A percentile compares a stretch with the other conserved stretches of the same genome.
These are phyloP conservation scores for Chrysosporium queenslandicum DNA, from an alignment of 2,329 filamentous ascomycete genomes.

Conservation along the genomic window DNA sequence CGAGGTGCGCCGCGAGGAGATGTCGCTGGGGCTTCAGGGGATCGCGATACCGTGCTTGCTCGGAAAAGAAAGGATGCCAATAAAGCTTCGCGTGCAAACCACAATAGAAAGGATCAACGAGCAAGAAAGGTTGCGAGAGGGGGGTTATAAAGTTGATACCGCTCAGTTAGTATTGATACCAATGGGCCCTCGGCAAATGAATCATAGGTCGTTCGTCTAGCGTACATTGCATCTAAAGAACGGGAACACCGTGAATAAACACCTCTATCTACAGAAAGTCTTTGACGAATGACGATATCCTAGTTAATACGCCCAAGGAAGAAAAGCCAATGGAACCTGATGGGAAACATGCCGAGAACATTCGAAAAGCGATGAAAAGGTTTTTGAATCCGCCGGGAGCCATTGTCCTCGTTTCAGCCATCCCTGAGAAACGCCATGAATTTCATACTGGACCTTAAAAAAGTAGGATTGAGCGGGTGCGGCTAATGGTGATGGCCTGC, in stretches of 20 bases:
- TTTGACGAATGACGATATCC: too few species aligned
- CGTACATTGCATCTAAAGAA: background rate
- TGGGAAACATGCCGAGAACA: too few species aligned
- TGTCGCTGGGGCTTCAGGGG: constrained; percentile 34
- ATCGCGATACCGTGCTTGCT: constrained; percentile 61
- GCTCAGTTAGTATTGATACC: background rate
- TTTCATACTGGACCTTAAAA: too few species aligned
- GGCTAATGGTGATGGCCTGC: constrained; percentile 23
- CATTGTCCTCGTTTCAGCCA: too few species aligned
- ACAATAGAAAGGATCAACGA: constrained; percentile 66
- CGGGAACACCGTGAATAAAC: background rate
- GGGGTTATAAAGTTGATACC: background rate
- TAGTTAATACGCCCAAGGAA: too few species aligned
- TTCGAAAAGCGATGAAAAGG: too few species aligned
- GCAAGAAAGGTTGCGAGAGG: constrained; percentile 49
- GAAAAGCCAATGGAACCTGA: too few species aligned
- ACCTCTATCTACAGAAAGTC: background rate
- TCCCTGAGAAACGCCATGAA: too few species aligned
- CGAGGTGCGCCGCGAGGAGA: constrained; percentile 40
- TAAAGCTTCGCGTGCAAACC: constrained; percentile 73
- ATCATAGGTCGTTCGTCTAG: background rate
- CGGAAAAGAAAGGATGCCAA: constrained; percentile 70
- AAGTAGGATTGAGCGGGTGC: too few species aligned
- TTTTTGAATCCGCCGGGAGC: too few species aligned
- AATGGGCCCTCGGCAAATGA: too few species aligned